Percentiles rank a stretch among this genome's conserved stretches.
These are phyloP conservation scores for Aethionema arabicum DNA, from an alignment of 345 rosid genomes.

Conservation along the genomic window DNA sequence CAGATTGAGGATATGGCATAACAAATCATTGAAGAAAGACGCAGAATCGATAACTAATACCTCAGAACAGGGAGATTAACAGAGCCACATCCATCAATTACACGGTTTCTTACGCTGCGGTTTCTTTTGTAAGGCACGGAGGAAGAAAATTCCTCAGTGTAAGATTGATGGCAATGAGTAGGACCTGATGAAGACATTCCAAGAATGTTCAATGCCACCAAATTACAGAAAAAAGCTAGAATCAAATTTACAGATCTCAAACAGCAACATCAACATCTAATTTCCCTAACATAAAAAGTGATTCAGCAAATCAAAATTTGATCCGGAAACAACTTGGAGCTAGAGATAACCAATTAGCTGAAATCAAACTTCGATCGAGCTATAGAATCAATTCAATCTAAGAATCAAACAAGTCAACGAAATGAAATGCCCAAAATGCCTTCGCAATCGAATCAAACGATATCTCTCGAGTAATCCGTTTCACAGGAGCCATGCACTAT, in stretches of 20 bases:
- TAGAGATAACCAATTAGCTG: slow-evolving; percentile 5
- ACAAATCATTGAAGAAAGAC: not conserved
- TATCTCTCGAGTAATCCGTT: not conserved
- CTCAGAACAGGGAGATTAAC: slow-evolving; percentile 51
- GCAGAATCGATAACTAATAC: slow-evolving; percentile 29
- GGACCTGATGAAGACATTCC: slow-evolving; percentile 47
- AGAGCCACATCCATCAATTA: slow-evolving; percentile 50
- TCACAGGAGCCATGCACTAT: slow-evolving; percentile 25
- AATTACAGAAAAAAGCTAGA: not conserved
- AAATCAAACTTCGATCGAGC: slow-evolving; percentile 5
- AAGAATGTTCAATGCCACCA: slow-evolving; percentile 17
- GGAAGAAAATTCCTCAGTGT: slow-evolving; percentile 54
- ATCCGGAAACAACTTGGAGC: not conserved
- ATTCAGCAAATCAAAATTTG: not conserved
- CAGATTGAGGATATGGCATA: not conserved
- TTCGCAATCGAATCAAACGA: slow-evolving; percentile 17
- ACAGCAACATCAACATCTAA: slow-evolving; percentile 16
- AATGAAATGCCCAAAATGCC: slow-evolving; percentile 11
- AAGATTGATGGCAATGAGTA: slow-evolving; percentile 57
- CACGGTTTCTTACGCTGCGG: slow-evolving; percentile 44
- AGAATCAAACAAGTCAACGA: slow-evolving; percentile 6
- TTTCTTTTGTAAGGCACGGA: slow-evolving; percentile 55
- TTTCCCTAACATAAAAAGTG: not conserved
- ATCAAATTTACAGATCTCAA: slow-evolving; percentile 14
- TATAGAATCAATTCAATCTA: slow-evolving; percentile 5